Percentiles rank a stretch among this genome's conserved stretches.
These are phyloP conservation scores for Solanum megistacrolobum DNA, from an alignment of 257 asterid species.

Conservation along the genomic window DNA sequence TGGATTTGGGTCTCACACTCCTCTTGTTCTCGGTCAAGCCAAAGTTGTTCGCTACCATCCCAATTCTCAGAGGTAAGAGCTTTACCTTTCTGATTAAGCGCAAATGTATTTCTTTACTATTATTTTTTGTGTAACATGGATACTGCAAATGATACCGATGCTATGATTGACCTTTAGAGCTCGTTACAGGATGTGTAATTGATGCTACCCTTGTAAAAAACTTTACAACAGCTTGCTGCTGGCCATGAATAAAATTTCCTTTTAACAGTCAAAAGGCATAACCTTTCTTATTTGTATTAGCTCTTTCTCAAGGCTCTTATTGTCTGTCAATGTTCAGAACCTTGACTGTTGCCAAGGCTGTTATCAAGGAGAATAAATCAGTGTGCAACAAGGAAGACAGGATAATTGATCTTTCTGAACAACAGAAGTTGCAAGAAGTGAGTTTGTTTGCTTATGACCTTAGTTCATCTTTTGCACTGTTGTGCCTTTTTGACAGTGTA, in stretches of 20 bases:
- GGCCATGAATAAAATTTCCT: neutral
- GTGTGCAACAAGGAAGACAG: conserved; percentile 59
- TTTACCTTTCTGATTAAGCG: neutral
- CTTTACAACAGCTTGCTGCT: neutral
- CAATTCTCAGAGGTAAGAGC: conserved; percentile 57
- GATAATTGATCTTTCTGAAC: conserved; percentile 59
- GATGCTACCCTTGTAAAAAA: neutral
- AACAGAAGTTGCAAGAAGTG: conserved; percentile 71
- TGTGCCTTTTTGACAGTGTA: neutral
- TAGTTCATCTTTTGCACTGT: neutral
- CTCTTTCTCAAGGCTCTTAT: conserved; percentile 7
- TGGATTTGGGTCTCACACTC: conserved; percentile 92
- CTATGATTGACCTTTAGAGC: neutral
- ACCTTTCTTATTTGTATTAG: neutral
- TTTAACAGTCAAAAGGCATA: neutral
- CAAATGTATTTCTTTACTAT: neutral
- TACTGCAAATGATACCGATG: neutral
- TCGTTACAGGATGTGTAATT: neutral
- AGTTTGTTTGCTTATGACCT: conserved; percentile 18
- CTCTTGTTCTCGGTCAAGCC: conserved; percentile 83
- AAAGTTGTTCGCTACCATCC: conserved; percentile 79
- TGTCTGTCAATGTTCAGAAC: conserved; percentile 42
- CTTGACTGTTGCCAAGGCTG: conserved; percentile 59
- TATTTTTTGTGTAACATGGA: neutral
- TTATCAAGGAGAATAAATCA: conserved; percentile 64